These are phyloP conservation scores for Sarocladium oryzae DNA, from an alignment of 2,329 filamentous ascomycete species.

Conservation along the genomic window DNA sequence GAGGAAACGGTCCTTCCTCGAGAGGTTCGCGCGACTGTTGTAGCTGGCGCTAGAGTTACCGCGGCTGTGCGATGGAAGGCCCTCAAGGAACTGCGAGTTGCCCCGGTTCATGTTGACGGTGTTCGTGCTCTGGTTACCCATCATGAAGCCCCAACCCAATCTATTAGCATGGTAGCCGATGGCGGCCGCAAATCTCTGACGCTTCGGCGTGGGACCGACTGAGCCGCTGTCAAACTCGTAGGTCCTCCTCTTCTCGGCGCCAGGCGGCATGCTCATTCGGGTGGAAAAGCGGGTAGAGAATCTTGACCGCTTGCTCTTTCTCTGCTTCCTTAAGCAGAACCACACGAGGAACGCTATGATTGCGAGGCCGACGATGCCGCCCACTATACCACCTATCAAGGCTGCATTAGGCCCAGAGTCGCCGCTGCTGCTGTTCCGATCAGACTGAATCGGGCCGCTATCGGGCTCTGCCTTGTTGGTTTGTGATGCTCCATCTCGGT, in stretches of 20 bases:
- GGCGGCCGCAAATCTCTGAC: conserved; percentile 24
- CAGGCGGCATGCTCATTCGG: conserved; percentile 11
- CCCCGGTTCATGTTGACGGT: conserved; percentile 45
- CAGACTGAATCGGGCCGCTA: background rate
- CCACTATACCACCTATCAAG: conserved; percentile 40
- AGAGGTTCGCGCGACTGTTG: conserved; percentile 15
- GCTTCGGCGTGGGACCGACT: conserved; percentile 41
- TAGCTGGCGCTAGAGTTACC: background rate
- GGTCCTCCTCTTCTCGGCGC: conserved; percentile 19
- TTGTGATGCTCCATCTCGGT: background rate
- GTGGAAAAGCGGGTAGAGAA: conserved; percentile 3
- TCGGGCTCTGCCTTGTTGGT: conserved; percentile 3
- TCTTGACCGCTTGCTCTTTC: conserved; percentile 32
- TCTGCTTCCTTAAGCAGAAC: conserved; percentile 37
- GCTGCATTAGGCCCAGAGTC: conserved; percentile 8
- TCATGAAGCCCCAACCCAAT: conserved; percentile 5
- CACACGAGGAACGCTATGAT: conserved; percentile 36
- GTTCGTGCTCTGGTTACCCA: conserved; percentile 8
- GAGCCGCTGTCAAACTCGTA: conserved; percentile 35
- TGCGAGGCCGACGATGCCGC: conserved; percentile 34
- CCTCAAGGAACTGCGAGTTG: conserved; percentile 44
- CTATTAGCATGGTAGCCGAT: conserved; percentile 17
- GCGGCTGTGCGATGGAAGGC: conserved; percentile 1
- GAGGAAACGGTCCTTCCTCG: conserved; percentile 31
- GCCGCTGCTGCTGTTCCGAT: background rate